Base-by-base conservation (phyloP, 345 rosid species). In the Citrus medica region DNA sequence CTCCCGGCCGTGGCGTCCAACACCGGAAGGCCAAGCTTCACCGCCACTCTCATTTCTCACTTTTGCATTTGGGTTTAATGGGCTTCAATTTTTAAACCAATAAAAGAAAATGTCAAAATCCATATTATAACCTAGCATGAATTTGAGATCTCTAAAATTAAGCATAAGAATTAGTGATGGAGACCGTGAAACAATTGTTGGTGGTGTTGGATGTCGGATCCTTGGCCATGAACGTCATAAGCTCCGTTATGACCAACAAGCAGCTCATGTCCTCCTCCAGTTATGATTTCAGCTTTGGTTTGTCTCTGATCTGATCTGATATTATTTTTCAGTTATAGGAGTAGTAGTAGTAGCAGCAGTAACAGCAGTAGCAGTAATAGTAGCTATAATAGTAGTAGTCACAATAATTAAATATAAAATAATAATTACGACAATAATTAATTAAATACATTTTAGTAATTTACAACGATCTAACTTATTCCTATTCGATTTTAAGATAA, bases 231-330 rank as follows among this genome's bases (percentile, higher is more conserved):
- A 95, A 93, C 77, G 87, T 92, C 7, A 27, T 93, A 33, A 95
- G 98, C 87, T 95, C 95, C 75, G 97, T 95, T 51, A 92, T 95
- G 99, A 97, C 94, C 63, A 95, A 95, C 84, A 95, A 95, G 89
- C 97, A 92, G 84, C 97, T 95, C 67, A 92, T 95, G 98, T 88
- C 98, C 6, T 71, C 94, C 71, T 71, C 78, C 40, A 97, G 98
- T 55, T 93, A 88, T 69, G 90, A 87, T 77, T 95, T 95, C 79
- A 74, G 89, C 87, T 95, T 95, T 59, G 99, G 98, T 95, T 63
- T 42, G 84, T 81, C 32, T 62, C 64, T 51, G 37, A 46, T 79
- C 73, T 55, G 69, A 66, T 81, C 65, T 73, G 53, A 37, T 71
- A 9, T 75, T 25, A 9, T 30, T 60, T 42, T 35, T 12, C 13